Evolutionary conservation across 2,329 filamentous ascomycete genomes (phyloP), one percentile per base, ranked within the genome.

Genomic region (Monosporascus sp.): DNA sequence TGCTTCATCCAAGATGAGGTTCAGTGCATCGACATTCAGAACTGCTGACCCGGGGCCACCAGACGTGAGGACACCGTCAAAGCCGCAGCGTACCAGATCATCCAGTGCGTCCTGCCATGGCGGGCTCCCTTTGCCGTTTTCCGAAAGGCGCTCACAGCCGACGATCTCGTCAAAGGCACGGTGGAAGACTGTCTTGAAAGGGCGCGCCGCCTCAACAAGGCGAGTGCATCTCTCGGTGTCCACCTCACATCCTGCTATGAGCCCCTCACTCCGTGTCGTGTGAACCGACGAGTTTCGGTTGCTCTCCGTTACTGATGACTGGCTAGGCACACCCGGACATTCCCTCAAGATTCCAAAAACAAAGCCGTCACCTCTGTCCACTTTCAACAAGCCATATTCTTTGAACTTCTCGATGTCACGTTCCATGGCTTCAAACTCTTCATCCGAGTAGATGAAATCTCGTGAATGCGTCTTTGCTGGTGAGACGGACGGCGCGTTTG

Each of bases 91-190:
- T 1, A 60, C 58, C 14, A 82, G 60, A 7, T 64, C 61, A 5
- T 66, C 60, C 28, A 81, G 61, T 1, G 67, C 67, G 2, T 37
- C 48, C 17, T 56, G 47, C 61, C 61, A 66, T 53, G 37, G 58
- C 47, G 9, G 45, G 6, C 15, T 54, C 35, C 47, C 47, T n/a
- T 51, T 41, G 14, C 37, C 44, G 11, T 51, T 44, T 5, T 37
- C 46, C 46, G 15, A 31, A 9, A 35, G n/a, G 1, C 55, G 59
- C 15, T 52, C 54, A 24, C 50, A 55, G 41, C 58, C 65, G 3
- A 78, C 59, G 11, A 81, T 66, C 18, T 72, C 68, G 60, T 84
- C 81, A 54, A 81, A 81, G 2, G 81, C 81, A 17, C 81, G 75
- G 64, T 82, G 80, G 56, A 84, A 78, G n/a, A 80, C 73, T 57